Base-by-base conservation (phyloP, 2,329 filamentous ascomycete species). In the Calonectria henricotiae region DNA sequence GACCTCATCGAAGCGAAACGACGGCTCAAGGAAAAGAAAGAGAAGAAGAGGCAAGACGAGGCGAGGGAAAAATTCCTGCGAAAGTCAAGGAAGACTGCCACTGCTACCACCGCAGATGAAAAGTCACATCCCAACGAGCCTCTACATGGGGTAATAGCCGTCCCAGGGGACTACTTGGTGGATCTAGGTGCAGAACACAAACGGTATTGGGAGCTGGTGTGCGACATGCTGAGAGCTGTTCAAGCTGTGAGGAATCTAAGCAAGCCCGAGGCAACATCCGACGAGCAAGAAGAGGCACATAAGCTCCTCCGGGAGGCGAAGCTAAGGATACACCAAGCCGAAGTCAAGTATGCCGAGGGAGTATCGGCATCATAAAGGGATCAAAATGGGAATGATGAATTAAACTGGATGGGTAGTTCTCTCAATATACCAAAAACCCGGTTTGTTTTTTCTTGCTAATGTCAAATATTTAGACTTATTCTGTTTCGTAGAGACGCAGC, bases 171-270 rank as follows among this genome's bases (percentile, higher is more conserved):
- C 46, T 83, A 79, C 63, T 17, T 77, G 3, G 76, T 79, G 27
- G 78, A 80, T 13, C 68, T 80, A 2, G 80, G 76, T 2, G 74
- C 72, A 17, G 75, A 75, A n/a, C 75, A 75, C 65, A 82, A 79
- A 61, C 76, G 77, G 68, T 84, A 83, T 70, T 84, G 82, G 82
- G 81, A 84, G 68, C 75, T 84, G 15, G 79, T 84, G 6, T 84
- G 82, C 72, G 83, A 83, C 49, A 85, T 84, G 74, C 72, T 85
- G 17, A 78, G 80, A n/a, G 82, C 82, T 11, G 79, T 83, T 0
- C 83, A 85, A 72, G 75, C 78, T 17, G 76, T 81, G 27, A 77
- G 79, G n/a, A 79, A 82, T 20, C 62, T 82, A 32, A 73, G 76
- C 64, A 77, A 79, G 62, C 68, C 65, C 20, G 78, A 78, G 4